These are phyloP conservation scores for Penicillium fimorum DNA, from an alignment of 495 filamentous ascomycete species.

Conservation along the genomic window DNA sequence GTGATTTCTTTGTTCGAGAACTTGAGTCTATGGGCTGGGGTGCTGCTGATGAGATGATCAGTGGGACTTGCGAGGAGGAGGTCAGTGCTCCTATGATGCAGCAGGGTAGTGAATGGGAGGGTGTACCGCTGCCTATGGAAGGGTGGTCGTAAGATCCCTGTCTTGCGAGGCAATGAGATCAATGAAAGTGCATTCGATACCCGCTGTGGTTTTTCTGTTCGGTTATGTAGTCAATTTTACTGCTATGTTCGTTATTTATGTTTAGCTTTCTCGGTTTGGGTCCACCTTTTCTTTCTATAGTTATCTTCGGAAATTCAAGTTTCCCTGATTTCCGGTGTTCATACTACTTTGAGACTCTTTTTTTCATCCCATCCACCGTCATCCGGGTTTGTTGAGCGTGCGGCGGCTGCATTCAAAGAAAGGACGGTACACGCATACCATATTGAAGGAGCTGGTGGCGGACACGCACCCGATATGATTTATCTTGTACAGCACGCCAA, in stretches of 20 bases:
- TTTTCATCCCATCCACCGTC: too few species aligned
- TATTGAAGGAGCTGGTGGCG: too few species aligned
- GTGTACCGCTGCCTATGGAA: conserved; percentile 44
- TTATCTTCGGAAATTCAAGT: neutral
- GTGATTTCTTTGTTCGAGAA: conserved; percentile 88
- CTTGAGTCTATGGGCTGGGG: conserved; percentile 77
- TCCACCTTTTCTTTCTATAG: neutral
- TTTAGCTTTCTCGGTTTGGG: neutral
- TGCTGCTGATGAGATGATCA: conserved; percentile 36
- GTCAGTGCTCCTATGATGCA: conserved; percentile 28
- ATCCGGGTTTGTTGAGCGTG: too few species aligned
- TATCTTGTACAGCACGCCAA: too few species aligned
- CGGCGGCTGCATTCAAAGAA: too few species aligned
- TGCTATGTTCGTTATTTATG: too few species aligned
- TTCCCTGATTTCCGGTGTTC: neutral
- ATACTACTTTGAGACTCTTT: too few species aligned
- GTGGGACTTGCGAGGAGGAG: conserved; percentile 39
- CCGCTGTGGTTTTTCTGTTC: neutral
- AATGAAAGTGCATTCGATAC: conserved; percentile 7
- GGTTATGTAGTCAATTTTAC: neutral
- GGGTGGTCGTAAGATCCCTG: conserved; percentile 30
- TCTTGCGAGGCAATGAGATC: conserved; percentile 3
- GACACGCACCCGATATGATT: too few species aligned
- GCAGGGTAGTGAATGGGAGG: conserved; percentile 51
- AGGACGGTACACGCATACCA: too few species aligned